Base-by-base conservation (phyloP, 2,329 filamentous ascomycete genomes). In the Boeremia lycopersici region DNA sequence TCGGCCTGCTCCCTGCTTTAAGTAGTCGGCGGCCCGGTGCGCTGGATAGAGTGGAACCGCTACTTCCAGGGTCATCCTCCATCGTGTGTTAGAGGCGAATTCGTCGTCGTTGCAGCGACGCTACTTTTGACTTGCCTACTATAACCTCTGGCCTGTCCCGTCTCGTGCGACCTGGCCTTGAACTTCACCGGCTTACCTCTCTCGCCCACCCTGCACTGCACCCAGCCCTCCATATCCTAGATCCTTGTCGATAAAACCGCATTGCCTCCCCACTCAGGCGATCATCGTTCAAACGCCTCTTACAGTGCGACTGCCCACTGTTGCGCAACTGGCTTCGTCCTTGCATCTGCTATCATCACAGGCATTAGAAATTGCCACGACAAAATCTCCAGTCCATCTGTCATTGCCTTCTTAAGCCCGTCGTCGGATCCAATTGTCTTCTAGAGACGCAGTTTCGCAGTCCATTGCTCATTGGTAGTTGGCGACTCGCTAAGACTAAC, bases 191-290 rank as follows among this genome's bases (percentile, higher is more conserved):
- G 64, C 56, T 59, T 53, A 47, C 53, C 50, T 59, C 52, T 64
- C 57, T 58, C 43, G 52, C 61, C 55, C 40, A 56, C 57, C 61
- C 62, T 62, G 58, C 56, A 64, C 62, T 62, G 58, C 55, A 65
- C 46, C 63, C 57, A 64, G 63, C 68, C 70, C 66, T 70, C 64
- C 70, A 65, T 58, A 57, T 64, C 57, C 57, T 57, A 55, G 59
- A 67, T 56, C 65, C 69, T 61, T 61, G 69, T 71, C 67, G 64
- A 64, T 67, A 68, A 68, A 66, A 64, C 59, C 62, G 69, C 64
- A 70, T 69, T 65, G 64, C 63, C 59, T 65, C 64, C 70, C 69
- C 69, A 65, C 70, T 63, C 68, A 69, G 64, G 59, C 68, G 65
- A 69, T 70, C 68, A 57, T 57, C 61, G 44, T 69, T 65, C 58